phyloP scores from a whole-genome alignment of 768 basidiomycete genomes.

The Lactarius sanguifluus region DNA sequence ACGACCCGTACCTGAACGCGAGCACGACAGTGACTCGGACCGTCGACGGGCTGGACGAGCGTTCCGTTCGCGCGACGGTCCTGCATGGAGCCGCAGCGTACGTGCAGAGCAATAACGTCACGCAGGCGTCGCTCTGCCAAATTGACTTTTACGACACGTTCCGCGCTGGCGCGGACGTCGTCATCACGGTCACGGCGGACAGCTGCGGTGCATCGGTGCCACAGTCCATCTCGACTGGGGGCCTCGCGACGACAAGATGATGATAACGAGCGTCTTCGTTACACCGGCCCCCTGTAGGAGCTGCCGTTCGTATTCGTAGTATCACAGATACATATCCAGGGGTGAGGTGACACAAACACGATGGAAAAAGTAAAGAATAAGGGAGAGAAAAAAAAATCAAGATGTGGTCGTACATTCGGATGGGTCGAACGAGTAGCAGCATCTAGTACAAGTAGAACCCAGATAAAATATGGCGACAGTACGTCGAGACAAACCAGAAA shows the following conservation, averaged over 20 bases:
- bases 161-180: slow-evolving; percentile 58
- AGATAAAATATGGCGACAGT: not conserved
- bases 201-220: slow-evolving; percentile 54
- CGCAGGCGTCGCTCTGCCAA: slow-evolving; percentile 54
- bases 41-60: slow-evolving; percentile 52
- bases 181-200: slow-evolving; percentile 60
- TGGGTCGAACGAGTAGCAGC: not conserved
- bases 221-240: slow-evolving; percentile 64
- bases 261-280: not conserved
- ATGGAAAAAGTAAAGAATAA: not conserved
- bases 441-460: slow-evolving; percentile 4
- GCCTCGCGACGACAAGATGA: slow-evolving; percentile 45
- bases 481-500: not conserved
- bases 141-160: slow-evolving; percentile 72
- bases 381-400: not conserved
- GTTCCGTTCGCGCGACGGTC: slow-evolving; percentile 58
- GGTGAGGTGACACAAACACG: not conserved
- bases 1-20: slow-evolving; percentile 61
- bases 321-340: not conserved
- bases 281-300: slow-evolving; percentile 4
- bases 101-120: slow-evolving; percentile 56
- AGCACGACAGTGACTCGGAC: slow-evolving; percentile 68
- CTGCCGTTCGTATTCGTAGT: not conserved
- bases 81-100: slow-evolving; percentile 58
- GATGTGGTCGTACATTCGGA: slow-evolving; percentile 11